A percentile compares a stretch with the other conserved stretches of the same genome.
phyloP scores from a whole-genome alignment of 139 green algal species.

The Marvania coccoides region DNA sequence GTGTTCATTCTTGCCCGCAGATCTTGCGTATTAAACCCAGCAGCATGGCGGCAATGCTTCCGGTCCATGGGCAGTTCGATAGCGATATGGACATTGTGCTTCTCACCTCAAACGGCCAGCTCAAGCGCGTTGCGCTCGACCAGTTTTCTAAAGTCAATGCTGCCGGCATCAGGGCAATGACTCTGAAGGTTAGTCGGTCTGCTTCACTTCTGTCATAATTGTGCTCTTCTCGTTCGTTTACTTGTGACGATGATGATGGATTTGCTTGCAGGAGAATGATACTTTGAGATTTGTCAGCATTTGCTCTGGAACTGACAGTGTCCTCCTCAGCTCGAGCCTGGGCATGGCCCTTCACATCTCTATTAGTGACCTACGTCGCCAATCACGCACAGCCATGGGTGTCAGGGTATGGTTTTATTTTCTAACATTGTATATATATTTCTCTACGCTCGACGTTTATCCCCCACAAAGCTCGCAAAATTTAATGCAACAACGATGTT shows the following conservation, averaged over 20 bases:
- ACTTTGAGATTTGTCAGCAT: slow-evolving; percentile 37
- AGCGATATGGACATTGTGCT: slow-evolving; percentile 39
- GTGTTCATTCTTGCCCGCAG: slow-evolving; percentile 28
- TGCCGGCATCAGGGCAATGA: slow-evolving; percentile 36
- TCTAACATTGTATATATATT: background rate
- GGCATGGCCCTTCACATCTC: slow-evolving; percentile 40
- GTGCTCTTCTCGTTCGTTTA: no score
- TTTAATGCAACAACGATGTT: no score
- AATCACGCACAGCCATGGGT: background rate
- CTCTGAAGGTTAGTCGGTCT: slow-evolving; percentile 8
- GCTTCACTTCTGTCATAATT: background rate
- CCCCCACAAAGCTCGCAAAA: no score
- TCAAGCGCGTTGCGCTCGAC: slow-evolving; percentile 57
- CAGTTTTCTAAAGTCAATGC: slow-evolving; percentile 33
- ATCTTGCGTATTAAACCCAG: slow-evolving; percentile 42
- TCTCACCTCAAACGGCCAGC: slow-evolving; percentile 42
- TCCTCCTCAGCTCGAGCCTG: slow-evolving; percentile 40
- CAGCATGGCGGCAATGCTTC: slow-evolving; percentile 24
- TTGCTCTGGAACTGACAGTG: slow-evolving; percentile 25
- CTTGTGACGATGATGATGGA: background rate
- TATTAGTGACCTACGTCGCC: background rate
- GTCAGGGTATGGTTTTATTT: background rate
- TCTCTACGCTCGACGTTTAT: background rate
- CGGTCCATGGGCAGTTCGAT: background rate
- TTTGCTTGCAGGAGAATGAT: slow-evolving; percentile 28